These are phyloP conservation scores for Heliamphora exappendiculata DNA, from an alignment of 148 eudicot genomes.

Conservation along the genomic window DNA sequence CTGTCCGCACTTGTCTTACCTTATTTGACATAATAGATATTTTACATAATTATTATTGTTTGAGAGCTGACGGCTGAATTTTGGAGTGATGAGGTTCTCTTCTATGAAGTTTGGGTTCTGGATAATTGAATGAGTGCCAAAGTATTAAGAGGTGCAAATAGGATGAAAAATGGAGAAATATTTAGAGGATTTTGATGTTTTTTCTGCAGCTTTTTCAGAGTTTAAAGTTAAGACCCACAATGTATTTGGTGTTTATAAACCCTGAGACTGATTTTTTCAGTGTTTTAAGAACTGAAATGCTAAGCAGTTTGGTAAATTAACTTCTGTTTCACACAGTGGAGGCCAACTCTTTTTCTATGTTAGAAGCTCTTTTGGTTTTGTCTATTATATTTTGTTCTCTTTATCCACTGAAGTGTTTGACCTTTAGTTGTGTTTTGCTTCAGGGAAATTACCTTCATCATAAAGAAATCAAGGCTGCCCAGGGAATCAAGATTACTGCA, in stretches of 20 bases:
- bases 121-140: not conserved
- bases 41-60: not conserved
- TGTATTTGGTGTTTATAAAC: not conserved
- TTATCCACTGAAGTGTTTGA: not conserved
- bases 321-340: not conserved
- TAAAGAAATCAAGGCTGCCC: conserved; percentile 92
- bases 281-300: too few species aligned
- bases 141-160: not conserved
- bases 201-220: not conserved
- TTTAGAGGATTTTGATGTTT: not conserved
- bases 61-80: not conserved
- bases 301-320: too few species aligned
- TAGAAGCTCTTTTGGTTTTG: not conserved
- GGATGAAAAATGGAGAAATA: not conserved
- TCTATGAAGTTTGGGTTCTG: not conserved
- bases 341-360: not conserved
- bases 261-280: too few species aligned
- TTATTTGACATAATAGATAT: not conserved
- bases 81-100: not conserved
- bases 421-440: conserved; percentile 7
- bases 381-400: not conserved
- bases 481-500: conserved; percentile 93
- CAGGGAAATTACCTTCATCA: conserved; percentile 91
- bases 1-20: not conserved
- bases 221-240: not conserved